Base-by-base conservation (phyloP, 1,139 yeast species). In the Diutina pseudorugosa region DNA sequence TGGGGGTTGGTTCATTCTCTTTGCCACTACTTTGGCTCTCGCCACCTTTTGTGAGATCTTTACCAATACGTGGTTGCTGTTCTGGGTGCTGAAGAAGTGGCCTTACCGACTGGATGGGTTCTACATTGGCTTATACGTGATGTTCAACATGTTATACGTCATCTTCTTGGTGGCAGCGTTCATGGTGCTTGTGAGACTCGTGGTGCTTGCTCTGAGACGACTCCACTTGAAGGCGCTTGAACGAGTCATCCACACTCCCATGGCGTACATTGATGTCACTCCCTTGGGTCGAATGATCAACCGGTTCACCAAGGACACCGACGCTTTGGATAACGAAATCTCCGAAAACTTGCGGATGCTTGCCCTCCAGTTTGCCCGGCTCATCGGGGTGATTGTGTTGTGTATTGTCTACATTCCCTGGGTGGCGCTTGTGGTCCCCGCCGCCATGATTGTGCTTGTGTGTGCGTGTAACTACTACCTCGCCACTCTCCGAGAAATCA, bases 401-500 rank as follows among this genome's bases (percentile, higher is more conserved):
- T 55, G 57, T 47, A 52, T 58, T 23, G 52, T 56, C 36, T 58
- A 58, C 51, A 56, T 58, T 36, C 60, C 60, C 2, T 63, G 69
- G 77, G 52, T 76, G 62, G 78, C 76, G 1, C 63, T 73, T 55
- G 73, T 77, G 5, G 62, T 77, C 42, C 81, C 80, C 21, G 63
- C 70, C 51, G 64, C 76, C 52, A 66, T 64, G 1, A 54, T 63
- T 40, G 53, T 67, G 41, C 74, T 75, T 55, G 62, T 71, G 30
- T 58, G 66, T 14, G 61, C 74, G 48, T 70, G 80, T 42, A 70
- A 71, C 53, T 77, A 65, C 58, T 82, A 81, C 60, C 87, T 87
- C 61, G 80, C 90, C 14, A 83, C 93, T 9, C 69, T 74, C 3
- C 76, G 95, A 64, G 96, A 89, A 64, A 70, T 89, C 57, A 89